Percentiles rank a stretch among this genome's conserved stretches.
These are phyloP conservation scores for Colletotrichum chlorophyti DNA, from an alignment of 2,329 filamentous ascomycete species.

Conservation along the genomic window DNA sequence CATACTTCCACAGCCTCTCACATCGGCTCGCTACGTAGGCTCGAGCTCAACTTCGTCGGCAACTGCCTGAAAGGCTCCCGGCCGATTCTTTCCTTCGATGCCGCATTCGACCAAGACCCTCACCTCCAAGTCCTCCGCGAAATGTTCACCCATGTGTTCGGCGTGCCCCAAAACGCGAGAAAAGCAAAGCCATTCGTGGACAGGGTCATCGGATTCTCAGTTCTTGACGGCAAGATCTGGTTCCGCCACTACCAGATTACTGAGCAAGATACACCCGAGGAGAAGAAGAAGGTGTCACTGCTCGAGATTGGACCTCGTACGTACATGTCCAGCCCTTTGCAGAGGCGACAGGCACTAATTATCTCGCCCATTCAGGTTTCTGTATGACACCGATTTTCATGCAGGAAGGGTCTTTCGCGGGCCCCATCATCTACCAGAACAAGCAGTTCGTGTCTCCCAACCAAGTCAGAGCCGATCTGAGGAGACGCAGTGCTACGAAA, in stretches of 20 bases:
- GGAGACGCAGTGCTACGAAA: too few species aligned
- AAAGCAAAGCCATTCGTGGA: constrained; percentile 97
- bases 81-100: constrained; percentile 93
- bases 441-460: constrained; percentile 97
- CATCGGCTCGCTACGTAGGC: too few species aligned
- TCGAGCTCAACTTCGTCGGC: constrained; percentile 95
- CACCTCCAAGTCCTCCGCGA: constrained; percentile 63
- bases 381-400: constrained; percentile 81
- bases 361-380: too few species aligned
- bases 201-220: constrained; percentile 90
- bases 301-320: constrained; percentile 92
- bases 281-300: constrained; percentile 77
- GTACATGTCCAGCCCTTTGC: constrained; percentile 52
- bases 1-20: constrained; percentile 79
- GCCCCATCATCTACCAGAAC: constrained; percentile 97
- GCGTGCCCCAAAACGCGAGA: constrained; percentile 85
- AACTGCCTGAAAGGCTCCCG: constrained; percentile 95
- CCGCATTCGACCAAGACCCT: constrained; percentile 80
- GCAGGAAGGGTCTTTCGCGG: constrained; percentile 92
- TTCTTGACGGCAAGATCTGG: constrained; percentile 95
- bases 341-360: neutral
- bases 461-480: constrained; percentile 85
- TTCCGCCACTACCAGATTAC: constrained; percentile 83
- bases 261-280: constrained; percentile 48
- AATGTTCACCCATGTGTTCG: constrained; percentile 59